Conservation (phyloP, 495 filamentous ascomycete species). For the Neurospora tetraspora region DNA sequence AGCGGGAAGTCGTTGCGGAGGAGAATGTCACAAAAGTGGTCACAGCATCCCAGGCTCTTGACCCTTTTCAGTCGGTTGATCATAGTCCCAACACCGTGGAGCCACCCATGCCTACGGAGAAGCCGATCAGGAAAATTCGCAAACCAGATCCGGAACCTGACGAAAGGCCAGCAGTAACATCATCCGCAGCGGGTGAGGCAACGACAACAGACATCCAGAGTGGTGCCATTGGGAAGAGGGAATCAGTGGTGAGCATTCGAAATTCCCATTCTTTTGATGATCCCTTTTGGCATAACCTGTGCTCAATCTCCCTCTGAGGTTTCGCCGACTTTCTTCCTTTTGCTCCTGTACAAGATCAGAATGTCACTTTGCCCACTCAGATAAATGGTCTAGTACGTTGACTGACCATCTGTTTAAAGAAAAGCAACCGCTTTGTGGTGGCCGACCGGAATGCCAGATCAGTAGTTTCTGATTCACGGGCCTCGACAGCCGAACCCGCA, state of each 20-base stretch:
- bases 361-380: not conserved
- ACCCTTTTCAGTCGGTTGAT: not conserved
- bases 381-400: not conserved
- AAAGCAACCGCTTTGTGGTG: conserved; percentile 17
- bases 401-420: conserved; percentile 1
- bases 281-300: not conserved
- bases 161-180: not conserved
- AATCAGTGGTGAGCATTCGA: conserved; percentile 8
- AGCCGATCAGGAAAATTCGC: not conserved
- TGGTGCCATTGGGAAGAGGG: conserved; percentile 1
- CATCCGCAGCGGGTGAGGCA: not conserved
- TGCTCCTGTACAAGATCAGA: not conserved
- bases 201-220: not conserved
- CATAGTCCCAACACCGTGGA: not conserved
- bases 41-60: not conserved
- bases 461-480: conserved; percentile 2
- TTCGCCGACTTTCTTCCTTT: not conserved
- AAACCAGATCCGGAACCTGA: not conserved
- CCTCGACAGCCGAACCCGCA: not conserved
- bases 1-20: conserved; percentile 13
- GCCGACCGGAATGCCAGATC: conserved; percentile 16
- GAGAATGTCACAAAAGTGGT: conserved; percentile 5
- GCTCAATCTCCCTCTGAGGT: not conserved
- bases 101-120: not conserved
- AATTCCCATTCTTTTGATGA: not conserved